phyloP scores from a whole-genome alignment of 108 stramenopile genomes.

The Discostella pseudostelligera region DNA sequence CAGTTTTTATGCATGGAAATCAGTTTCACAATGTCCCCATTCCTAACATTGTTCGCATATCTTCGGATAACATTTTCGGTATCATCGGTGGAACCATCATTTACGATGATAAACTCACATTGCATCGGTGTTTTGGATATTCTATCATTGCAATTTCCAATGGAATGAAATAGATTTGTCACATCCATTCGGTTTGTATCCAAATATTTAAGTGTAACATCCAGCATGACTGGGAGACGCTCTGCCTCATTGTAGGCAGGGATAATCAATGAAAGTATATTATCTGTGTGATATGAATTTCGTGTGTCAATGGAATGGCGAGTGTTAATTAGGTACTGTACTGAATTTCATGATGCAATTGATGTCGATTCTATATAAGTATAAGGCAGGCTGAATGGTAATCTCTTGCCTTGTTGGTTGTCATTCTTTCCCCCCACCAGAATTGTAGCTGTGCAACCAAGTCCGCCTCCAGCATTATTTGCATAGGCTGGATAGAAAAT shows the following conservation, averaged over 20 bases:
- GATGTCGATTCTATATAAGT: neutral
- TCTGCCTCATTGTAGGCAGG: constrained; percentile 96
- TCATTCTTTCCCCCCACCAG: constrained; percentile 20
- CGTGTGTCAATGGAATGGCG: neutral
- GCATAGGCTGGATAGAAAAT: constrained; percentile 44
- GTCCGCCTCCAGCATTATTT: constrained; percentile 17
- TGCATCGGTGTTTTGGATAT: constrained; percentile 5
- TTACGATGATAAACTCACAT: constrained; percentile 75
- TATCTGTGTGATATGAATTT: constrained; percentile 7
- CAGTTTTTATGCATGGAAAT: constrained; percentile 51
- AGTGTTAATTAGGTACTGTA: neutral
- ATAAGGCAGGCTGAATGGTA: neutral
- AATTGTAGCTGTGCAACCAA: constrained; percentile 32
- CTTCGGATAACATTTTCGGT: constrained; percentile 54
- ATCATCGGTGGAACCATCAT: constrained; percentile 80
- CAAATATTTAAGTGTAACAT: constrained; percentile 70
- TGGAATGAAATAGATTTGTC: constrained; percentile 11
- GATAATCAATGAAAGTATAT: constrained; percentile 77
- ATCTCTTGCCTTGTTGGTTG: constrained; percentile 12
- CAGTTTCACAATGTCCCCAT: constrained; percentile 48
- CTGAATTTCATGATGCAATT: neutral
- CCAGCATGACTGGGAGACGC: constrained; percentile 85
- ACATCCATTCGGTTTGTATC: constrained; percentile 27
- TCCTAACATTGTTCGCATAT: constrained; percentile 38
- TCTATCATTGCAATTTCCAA: neutral